Percentiles rank a stretch among this genome's conserved stretches.
These are phyloP conservation scores for Sarcodon sp. DNA, from an alignment of 768 basidiomycete genomes.

Conservation along the genomic window DNA sequence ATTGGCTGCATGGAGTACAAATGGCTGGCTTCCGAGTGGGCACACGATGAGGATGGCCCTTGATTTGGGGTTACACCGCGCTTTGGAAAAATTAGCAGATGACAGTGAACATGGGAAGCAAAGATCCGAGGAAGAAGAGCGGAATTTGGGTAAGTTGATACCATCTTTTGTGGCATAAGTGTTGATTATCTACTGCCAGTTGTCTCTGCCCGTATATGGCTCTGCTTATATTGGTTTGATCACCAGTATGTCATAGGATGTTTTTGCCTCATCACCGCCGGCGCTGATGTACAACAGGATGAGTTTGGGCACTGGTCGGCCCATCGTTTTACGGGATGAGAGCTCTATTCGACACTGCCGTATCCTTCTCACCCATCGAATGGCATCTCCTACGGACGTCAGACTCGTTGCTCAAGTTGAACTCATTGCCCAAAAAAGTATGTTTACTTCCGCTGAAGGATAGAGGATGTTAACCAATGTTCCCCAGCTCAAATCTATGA, in stretches of 20 bases:
- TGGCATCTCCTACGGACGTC: conserved; percentile 85
- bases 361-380: conserved; percentile 66
- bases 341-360: conserved; percentile 79
- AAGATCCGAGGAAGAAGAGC: conserved; percentile 69
- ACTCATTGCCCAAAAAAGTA: conserved; percentile 85
- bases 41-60: conserved; percentile 96
- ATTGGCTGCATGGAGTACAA: conserved; percentile 87
- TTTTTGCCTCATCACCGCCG: not conserved
- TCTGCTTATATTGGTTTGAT: conserved; percentile 94
- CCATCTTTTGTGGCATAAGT: not conserved
- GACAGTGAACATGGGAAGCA: conserved; percentile 37
- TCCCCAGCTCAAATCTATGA: conserved; percentile 82
- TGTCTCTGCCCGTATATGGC: conserved; percentile 87
- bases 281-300: conserved; percentile 34
- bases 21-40: conserved; percentile 90
- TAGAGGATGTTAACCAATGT: not conserved
- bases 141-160: conserved; percentile 58
- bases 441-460: not conserved
- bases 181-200: conserved; percentile 29
- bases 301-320: conserved; percentile 86
- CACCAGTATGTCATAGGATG: conserved; percentile 54
- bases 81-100: conserved; percentile 83
- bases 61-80: conserved; percentile 86
- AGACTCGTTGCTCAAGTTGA: conserved; percentile 81
- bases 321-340: conserved; percentile 83